Conservation (phyloP, 2,329 filamentous ascomycete species). For the Cordyceps cicadae region DNA sequence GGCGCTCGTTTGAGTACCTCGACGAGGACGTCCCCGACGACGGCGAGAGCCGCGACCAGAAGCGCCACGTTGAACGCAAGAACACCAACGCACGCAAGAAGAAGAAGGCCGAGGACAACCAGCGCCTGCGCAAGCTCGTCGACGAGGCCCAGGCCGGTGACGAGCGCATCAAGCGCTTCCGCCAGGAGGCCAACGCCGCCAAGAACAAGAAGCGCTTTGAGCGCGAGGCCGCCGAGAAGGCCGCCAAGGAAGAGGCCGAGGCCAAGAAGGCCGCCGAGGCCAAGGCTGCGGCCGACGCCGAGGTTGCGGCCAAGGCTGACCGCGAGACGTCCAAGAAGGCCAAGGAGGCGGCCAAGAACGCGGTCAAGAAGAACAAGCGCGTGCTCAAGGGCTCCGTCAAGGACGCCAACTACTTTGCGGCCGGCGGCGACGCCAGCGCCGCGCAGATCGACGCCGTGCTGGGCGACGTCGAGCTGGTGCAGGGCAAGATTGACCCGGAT, state of each 20-base stretch:
- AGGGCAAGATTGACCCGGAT: conserved; percentile 81
- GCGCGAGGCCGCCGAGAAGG: conserved; percentile 85
- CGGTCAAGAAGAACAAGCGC: conserved; percentile 99
- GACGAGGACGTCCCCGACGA: conserved; percentile 98
- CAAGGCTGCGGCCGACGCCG: conserved; percentile 70
- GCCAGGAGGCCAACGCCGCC: conserved; percentile 78
- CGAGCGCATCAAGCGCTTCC: conserved; percentile 96
- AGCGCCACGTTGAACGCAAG: conserved; percentile 96
- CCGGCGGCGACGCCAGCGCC: conserved; percentile 62
- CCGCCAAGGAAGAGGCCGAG: conserved; percentile 74
- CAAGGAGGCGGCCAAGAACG: conserved; percentile 97
- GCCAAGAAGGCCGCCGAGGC: conserved; percentile 79
- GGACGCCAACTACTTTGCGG: conserved; percentile 92
- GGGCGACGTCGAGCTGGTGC: conserved; percentile 76
- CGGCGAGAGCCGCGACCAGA: conserved; percentile 98
- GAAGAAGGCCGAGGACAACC: conserved; percentile 98
- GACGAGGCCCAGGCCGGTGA: conserved; percentile 79
- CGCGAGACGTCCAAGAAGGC: conserved; percentile 86
- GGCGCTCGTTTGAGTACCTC: conserved; percentile 95
- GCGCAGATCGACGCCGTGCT: conserved; percentile 75
- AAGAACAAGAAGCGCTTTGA: conserved; percentile 95
- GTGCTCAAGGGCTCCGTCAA: conserved; percentile 89
- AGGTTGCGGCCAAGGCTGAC: conserved; percentile 76
- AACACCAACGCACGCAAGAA: conserved; percentile 96
- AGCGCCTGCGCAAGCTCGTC: conserved; percentile 79